Conservation (phyloP, 2,329 filamentous ascomycete genomes). For the Orbilia javanica region DNA sequence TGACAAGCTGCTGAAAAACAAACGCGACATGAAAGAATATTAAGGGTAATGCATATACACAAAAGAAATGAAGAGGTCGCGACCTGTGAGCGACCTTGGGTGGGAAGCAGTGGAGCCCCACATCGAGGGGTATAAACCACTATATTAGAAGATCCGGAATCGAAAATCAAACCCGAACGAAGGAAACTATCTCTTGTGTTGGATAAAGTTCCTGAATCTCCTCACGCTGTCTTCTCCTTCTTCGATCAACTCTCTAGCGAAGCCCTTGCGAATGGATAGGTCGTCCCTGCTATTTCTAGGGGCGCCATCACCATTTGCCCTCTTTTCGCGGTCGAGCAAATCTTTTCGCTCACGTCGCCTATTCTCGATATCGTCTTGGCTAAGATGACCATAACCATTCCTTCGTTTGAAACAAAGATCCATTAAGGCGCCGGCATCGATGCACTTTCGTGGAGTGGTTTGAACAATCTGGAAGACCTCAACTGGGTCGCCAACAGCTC, state of each 20-base stretch:
- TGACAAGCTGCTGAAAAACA: slow-evolving; percentile 37
- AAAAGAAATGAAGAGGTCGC: slow-evolving; percentile 46
- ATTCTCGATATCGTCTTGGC: slow-evolving; percentile 83
- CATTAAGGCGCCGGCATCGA: slow-evolving; percentile 85
- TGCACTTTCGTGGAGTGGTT: slow-evolving; percentile 80
- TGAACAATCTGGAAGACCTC: slow-evolving; percentile 97
- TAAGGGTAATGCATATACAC: slow-evolving; percentile 26
- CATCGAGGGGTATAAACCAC: not conserved
- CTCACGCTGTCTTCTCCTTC: slow-evolving; percentile 55
- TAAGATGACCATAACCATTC: slow-evolving; percentile 84
- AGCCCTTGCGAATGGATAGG: slow-evolving; percentile 59
- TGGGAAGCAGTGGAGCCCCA: not conserved
- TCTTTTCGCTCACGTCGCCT: slow-evolving; percentile 77
- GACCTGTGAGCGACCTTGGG: not conserved
- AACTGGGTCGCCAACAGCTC: slow-evolving; percentile 84
- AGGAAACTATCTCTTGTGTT: slow-evolving; percentile 38
- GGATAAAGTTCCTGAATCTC: slow-evolving; percentile 56
- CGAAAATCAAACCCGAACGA: slow-evolving; percentile 11
- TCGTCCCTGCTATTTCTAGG: slow-evolving; percentile 60
- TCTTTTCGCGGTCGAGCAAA: slow-evolving; percentile 62
- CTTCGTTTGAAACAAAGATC: slow-evolving; percentile 84
- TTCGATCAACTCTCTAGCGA: slow-evolving; percentile 59
- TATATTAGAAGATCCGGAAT: slow-evolving; percentile 12
- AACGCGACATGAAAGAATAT: slow-evolving; percentile 43
- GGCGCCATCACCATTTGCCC: slow-evolving; percentile 44